These are phyloP conservation scores for Exophiala mesophila DNA, from an alignment of 2,329 filamentous ascomycete genomes.

Conservation along the genomic window DNA sequence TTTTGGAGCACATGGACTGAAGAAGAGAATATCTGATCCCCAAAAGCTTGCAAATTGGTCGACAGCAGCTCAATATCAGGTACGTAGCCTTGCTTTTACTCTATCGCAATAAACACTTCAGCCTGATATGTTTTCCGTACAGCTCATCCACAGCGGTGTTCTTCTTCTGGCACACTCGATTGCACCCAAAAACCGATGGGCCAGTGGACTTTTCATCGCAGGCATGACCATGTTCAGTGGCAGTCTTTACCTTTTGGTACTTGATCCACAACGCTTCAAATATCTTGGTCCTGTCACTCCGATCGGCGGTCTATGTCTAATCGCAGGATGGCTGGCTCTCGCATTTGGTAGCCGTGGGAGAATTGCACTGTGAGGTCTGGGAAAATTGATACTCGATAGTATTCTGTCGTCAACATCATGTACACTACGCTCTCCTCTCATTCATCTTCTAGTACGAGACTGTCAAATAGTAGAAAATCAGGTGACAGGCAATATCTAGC, in stretches of 20 bases:
- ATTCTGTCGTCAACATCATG: too few species aligned
- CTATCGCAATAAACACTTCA: not conserved
- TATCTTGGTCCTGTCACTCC: conserved; percentile 61
- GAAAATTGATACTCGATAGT: too few species aligned
- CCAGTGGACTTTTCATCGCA: conserved; percentile 55
- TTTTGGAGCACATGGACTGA: conserved; percentile 64
- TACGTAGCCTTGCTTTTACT: conserved; percentile 30
- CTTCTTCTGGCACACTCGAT: conserved; percentile 52
- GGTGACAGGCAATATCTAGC: too few species aligned
- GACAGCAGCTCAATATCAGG: conserved; percentile 65
- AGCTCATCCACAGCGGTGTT: conserved; percentile 60
- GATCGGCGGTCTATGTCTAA: conserved; percentile 53
- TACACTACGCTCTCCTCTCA: conserved; percentile 2
- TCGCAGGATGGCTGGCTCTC: conserved; percentile 56
- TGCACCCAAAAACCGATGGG: conserved; percentile 52
- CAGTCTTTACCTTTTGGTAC: conserved; percentile 58
- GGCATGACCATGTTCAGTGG: conserved; percentile 66
- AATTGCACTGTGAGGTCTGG: conserved; percentile 6
- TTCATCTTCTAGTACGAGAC: too few species aligned
- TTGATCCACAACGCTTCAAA: conserved; percentile 59
- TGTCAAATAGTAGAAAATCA: too few species aligned
- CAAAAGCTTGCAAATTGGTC: conserved; percentile 55
- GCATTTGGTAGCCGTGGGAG: conserved; percentile 19
- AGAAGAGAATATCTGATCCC: conserved; percentile 56
- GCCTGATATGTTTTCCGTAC: conserved; percentile 1